phyloP scores from a whole-genome alignment of 441 rosid genomes.

The Bruguiera hainesii region DNA sequence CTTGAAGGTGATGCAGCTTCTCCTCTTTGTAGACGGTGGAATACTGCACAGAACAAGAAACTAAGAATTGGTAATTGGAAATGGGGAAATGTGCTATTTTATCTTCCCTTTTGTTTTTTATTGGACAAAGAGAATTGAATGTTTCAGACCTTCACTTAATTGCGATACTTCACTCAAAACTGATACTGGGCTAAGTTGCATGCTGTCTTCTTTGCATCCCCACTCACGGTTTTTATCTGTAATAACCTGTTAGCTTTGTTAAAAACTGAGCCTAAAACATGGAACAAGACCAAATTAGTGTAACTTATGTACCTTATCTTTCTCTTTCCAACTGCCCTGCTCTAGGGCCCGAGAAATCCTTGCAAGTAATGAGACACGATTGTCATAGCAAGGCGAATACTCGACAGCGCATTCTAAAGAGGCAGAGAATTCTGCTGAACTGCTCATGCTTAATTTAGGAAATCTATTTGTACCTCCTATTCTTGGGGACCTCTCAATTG shows the following conservation, averaged over 20 bases:
- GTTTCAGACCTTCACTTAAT: constrained; percentile 17
- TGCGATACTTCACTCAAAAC: constrained; percentile 8
- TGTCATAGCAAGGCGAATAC: background rate
- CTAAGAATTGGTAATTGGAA: constrained; percentile 2
- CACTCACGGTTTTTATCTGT: constrained; percentile 2
- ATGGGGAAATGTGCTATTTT: background rate
- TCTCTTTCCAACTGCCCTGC: constrained; percentile 10
- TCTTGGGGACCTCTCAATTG: constrained; percentile 2
- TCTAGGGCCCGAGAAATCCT: constrained; percentile 13
- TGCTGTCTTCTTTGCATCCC: constrained; percentile 15
- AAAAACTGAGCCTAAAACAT: constrained; percentile 7
- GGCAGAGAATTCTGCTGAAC: constrained; percentile 13
- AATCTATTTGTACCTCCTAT: constrained; percentile 16
- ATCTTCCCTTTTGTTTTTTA: background rate
- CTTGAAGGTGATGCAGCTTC: constrained; percentile 17
- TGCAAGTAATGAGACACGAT: background rate
- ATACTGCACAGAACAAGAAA: constrained; percentile 17
- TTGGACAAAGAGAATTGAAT: background rate
- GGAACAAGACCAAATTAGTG: background rate
- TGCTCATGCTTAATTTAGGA: constrained; percentile 8
- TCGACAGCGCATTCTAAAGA: constrained; percentile 4
- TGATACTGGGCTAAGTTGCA: constrained; percentile 16
- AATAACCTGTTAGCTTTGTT: constrained; percentile 19
- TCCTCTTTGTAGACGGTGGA: background rate
- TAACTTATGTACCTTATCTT: constrained; percentile 30